Evolutionary conservation across 2,329 filamentous ascomycete genomes (phyloP).

Genomic region (Ploettnerulaceae sp.): DNA sequence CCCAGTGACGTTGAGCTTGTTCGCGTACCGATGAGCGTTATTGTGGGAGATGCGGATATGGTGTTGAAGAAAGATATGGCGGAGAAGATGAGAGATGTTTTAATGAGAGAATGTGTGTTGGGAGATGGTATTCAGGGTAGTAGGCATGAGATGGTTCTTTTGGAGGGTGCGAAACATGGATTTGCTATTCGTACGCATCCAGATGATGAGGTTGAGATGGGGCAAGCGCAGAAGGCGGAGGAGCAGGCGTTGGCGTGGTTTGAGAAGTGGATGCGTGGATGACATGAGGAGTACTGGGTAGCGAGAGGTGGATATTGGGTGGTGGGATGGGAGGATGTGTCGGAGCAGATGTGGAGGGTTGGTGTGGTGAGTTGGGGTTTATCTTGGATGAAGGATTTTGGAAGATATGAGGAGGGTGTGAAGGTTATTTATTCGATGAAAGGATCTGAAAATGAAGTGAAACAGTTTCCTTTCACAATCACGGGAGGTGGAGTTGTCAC

Average conservation of each 20-base stretch:
- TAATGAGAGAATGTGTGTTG: slow-evolving; percentile 22
- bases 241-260: slow-evolving; percentile 39
- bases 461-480: too few species aligned
- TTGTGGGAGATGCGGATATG: slow-evolving; percentile 42
- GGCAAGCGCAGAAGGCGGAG: slow-evolving; percentile 33
- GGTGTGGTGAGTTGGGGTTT: too few species aligned
- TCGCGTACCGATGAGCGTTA: slow-evolving; percentile 42
- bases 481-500: too few species aligned
- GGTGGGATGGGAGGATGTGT: too few species aligned
- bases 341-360: too few species aligned
- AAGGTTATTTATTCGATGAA: too few species aligned
- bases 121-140: slow-evolving; percentile 8
- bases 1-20: slow-evolving; percentile 43
- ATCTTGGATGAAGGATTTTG: too few species aligned
- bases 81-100: slow-evolving; percentile 26
- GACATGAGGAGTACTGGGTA: too few species aligned
- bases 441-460: too few species aligned
- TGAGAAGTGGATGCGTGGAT: too few species aligned
- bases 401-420: too few species aligned
- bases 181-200: slow-evolving; percentile 37
- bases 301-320: too few species aligned
- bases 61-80: slow-evolving; percentile 34
- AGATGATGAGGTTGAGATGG: slow-evolving; percentile 33
- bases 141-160: slow-evolving; percentile 33
- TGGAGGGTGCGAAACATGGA: slow-evolving; percentile 38